These are phyloP conservation scores for Tagetes erecta DNA, from an alignment of 129 eudicot species.

Conservation along the genomic window DNA sequence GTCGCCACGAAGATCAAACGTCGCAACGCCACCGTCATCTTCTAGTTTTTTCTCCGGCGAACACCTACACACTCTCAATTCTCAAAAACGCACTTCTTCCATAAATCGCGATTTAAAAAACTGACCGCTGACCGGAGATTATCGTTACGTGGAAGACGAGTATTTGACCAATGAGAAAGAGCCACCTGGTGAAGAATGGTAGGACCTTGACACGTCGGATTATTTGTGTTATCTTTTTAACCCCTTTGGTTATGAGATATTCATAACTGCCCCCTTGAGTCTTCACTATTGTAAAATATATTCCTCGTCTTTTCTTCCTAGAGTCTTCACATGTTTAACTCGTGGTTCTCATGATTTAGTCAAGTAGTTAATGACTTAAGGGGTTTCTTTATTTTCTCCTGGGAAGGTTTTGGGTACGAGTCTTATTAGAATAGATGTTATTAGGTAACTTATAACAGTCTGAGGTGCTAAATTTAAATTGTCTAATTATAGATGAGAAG, in stretches of 20 bases:
- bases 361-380: too few species aligned
- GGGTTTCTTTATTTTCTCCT: too few species aligned
- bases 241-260: not conserved
- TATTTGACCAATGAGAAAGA: slow-evolving; percentile 20
- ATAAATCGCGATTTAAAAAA: slow-evolving; percentile 20
- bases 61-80: slow-evolving; percentile 8
- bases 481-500: too few species aligned
- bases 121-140: slow-evolving; percentile 23
- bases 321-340: not conserved
- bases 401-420: too few species aligned
- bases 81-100: not conserved
- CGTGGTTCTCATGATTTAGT: too few species aligned
- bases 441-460: too few species aligned
- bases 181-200: slow-evolving; percentile 20
- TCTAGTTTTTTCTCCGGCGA: slow-evolving; percentile 16
- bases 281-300: not conserved
- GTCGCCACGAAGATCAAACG: slow-evolving; percentile 35
- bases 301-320: not conserved
- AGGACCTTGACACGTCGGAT: slow-evolving; percentile 29
- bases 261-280: slow-evolving; percentile 3
- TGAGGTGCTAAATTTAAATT: too few species aligned
- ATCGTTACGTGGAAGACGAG: slow-evolving; percentile 36
- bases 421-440: too few species aligned
- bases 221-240: not conserved
- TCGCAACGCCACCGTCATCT: slow-evolving; percentile 36